phyloP scores from a whole-genome alignment of 257 asterid genomes.

The Rubia yunnanensis region DNA sequence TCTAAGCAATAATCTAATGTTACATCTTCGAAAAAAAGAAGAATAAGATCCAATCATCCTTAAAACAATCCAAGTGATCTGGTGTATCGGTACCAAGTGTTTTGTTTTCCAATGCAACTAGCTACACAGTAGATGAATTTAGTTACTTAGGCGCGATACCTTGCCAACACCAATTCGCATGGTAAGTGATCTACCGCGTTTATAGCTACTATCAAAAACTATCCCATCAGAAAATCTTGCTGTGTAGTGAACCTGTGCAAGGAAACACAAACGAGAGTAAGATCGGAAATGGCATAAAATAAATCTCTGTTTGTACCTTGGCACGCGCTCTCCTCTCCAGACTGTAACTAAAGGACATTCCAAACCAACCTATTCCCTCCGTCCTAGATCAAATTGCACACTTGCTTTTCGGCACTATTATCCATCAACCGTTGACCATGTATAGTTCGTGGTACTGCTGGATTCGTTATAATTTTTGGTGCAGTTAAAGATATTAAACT shows the following conservation, averaged over 20 bases:
- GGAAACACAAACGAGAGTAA: slow-evolving; percentile 1
- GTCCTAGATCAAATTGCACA: no score
- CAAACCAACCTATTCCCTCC: no score
- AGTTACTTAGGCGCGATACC: slow-evolving; percentile 23
- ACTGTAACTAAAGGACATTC: no score
- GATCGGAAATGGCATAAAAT: neutral
- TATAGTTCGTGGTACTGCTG: no score
- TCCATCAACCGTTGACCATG: no score
- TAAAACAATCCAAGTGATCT: no score
- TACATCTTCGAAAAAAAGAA: neutral
- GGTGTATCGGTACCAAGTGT: no score
- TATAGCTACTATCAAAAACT: slow-evolving; percentile 76
- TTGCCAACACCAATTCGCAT: slow-evolving; percentile 89
- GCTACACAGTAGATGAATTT: neutral
- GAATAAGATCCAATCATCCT: neutral
- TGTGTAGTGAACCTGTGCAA: slow-evolving; percentile 66
- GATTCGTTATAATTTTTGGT: no score
- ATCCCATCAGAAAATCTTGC: slow-evolving; percentile 83
- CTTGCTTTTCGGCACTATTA: no score
- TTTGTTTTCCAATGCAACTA: neutral
- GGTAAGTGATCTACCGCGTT: slow-evolving; percentile 79
- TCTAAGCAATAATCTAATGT: neutral
- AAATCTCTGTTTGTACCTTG: no score
- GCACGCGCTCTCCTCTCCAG: no score
- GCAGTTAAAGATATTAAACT: no score